phyloP scores from a whole-genome alignment of 208 protist species.

The Novymonas esmeraldas region DNA sequence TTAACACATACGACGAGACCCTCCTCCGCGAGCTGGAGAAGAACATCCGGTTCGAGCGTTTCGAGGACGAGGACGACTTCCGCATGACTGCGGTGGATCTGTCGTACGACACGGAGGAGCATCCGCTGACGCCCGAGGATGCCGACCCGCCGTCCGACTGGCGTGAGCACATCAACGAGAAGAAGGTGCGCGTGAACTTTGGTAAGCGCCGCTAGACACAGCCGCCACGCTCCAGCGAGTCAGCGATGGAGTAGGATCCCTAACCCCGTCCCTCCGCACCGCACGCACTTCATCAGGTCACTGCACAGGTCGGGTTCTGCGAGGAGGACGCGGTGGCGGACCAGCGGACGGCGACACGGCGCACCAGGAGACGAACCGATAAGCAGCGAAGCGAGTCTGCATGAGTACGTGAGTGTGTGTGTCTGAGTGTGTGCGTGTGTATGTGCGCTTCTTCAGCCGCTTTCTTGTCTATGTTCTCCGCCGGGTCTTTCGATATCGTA shows the following conservation, averaged over 20 bases:
- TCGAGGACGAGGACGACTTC: constrained; percentile 74
- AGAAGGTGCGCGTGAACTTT: constrained; percentile 40
- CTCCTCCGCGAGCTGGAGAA: constrained; percentile 57
- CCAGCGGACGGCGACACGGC: no score
- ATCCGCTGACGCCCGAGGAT: constrained; percentile 69
- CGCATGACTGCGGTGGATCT: constrained; percentile 64
- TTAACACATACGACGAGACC: constrained; percentile 52
- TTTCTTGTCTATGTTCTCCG: background rate
- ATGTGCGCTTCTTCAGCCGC: background rate
- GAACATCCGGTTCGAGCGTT: constrained; percentile 68
- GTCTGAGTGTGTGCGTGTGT: background rate
- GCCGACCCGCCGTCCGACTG: constrained; percentile 85
- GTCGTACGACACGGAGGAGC: constrained; percentile 76
- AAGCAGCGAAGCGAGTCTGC: no score
- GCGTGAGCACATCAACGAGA: constrained; percentile 64
- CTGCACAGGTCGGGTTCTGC: no score
- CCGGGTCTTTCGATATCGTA: background rate
- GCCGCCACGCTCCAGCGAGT: no score
- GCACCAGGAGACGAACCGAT: no score
- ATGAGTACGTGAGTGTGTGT: background rate
- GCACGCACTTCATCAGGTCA: no score
- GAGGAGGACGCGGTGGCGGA: no score
- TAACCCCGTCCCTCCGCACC: no score
- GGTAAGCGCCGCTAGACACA: constrained; percentile 33
- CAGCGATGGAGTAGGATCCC: no score